A percentile compares a stretch with the other conserved stretches of the same genome.
These are phyloP conservation scores for Pseudocercospora fijiensis DNA, from an alignment of 2,329 filamentous ascomycete genomes.

Conservation along the genomic window DNA sequence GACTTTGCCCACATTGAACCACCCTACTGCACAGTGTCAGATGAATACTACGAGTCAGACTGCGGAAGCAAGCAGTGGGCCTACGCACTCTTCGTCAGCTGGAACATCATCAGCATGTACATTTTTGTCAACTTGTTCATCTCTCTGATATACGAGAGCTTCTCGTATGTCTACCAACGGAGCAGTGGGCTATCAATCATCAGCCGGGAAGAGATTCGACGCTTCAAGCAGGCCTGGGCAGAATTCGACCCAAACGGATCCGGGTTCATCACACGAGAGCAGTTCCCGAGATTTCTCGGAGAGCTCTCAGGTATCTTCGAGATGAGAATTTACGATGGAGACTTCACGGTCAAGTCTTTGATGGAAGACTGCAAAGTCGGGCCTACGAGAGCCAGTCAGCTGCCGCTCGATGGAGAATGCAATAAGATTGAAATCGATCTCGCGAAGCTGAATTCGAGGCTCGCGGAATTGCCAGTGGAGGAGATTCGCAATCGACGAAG, in stretches of 20 bases:
- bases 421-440: slow-evolving; percentile 62
- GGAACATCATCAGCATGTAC: slow-evolving; percentile 99
- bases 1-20: slow-evolving; percentile 80
- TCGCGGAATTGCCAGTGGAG: slow-evolving; percentile 70
- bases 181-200: slow-evolving; percentile 90
- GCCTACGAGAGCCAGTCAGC: slow-evolving; percentile 49
- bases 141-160: slow-evolving; percentile 97
- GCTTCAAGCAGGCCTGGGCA: slow-evolving; percentile 98
- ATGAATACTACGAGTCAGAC: slow-evolving; percentile 79
- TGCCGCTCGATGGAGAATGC: slow-evolving; percentile 45
- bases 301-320: slow-evolving; percentile 93
- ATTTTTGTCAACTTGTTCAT: slow-evolving; percentile 98
- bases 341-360: slow-evolving; percentile 82
- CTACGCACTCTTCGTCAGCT: slow-evolving; percentile 82
- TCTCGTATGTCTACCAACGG: slow-evolving; percentile 97
- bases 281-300: slow-evolving; percentile 82
- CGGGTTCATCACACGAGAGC: slow-evolving; percentile 85
- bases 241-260: slow-evolving; percentile 89
- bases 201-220: slow-evolving; percentile 87
- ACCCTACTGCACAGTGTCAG: slow-evolving; percentile 73
- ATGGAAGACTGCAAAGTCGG: slow-evolving; percentile 76
- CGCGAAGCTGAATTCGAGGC: slow-evolving; percentile 68
- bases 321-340: slow-evolving; percentile 92
- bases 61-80: slow-evolving; percentile 92
- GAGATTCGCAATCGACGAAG: slow-evolving; percentile 73